Evolutionary conservation across 306 rosid species (phyloP).

Genomic region (Gastrolobium bilobum): DNA sequence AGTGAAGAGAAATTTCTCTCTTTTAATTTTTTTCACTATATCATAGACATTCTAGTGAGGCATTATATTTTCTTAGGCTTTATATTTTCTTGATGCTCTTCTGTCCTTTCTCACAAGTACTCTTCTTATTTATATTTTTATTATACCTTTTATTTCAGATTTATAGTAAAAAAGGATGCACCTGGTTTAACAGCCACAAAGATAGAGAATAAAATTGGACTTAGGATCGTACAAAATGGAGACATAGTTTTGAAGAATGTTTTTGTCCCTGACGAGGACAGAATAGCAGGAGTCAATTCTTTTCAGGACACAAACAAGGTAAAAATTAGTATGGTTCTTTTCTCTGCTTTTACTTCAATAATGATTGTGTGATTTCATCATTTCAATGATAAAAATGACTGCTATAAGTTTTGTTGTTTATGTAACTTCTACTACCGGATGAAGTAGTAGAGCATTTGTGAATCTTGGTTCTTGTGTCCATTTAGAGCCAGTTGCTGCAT

Average conservation of each 20-base stretch:
- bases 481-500: not conserved
- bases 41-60: not conserved
- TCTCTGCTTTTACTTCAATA: slow-evolving; percentile 15
- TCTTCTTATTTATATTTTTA: slow-evolving; percentile 28
- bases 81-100: slow-evolving; percentile 16
- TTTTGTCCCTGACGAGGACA: slow-evolving; percentile 81
- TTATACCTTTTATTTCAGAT: slow-evolving; percentile 61
- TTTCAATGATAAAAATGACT: slow-evolving; percentile 7
- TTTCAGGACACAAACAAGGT: slow-evolving; percentile 96
- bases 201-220: slow-evolving; percentile 89
- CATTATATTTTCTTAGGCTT: slow-evolving; percentile 17
- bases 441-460: slow-evolving; percentile 1
- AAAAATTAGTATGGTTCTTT: slow-evolving; percentile 19
- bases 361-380: not conserved
- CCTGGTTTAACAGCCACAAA: slow-evolving; percentile 87
- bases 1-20: not conserved
- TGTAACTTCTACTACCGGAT: not conserved
- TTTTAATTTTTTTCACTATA: not conserved
- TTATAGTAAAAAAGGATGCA: slow-evolving; percentile 74
- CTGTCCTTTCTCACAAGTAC: slow-evolving; percentile 27
- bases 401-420: slow-evolving; percentile 20
- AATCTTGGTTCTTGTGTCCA: slow-evolving; percentile 6
- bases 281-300: slow-evolving; percentile 81
- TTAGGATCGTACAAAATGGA: slow-evolving; percentile 93
- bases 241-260: slow-evolving; percentile 78